Evolutionary conservation across 306 rosid species (phyloP).

Genomic region (Dicorynia guianensis): DNA sequence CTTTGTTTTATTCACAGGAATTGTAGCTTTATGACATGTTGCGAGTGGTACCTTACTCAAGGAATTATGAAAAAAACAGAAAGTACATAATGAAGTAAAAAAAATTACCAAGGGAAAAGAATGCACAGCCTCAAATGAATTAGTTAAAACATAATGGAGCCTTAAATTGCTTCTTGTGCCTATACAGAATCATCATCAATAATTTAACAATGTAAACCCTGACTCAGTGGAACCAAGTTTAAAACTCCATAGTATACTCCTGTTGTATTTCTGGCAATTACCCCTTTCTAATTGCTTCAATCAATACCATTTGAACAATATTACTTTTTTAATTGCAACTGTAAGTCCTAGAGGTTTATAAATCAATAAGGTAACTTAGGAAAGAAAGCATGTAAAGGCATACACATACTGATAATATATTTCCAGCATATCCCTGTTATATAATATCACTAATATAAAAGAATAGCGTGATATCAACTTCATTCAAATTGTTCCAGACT

Average conservation of each 20-base stretch:
- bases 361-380: not conserved
- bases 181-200: conserved; percentile 28
- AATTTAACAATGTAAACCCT: not conserved
- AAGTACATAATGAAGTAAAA: conserved; percentile 1
- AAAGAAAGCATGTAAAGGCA: not conserved
- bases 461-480: not conserved
- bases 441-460: conserved; percentile 10
- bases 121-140: not conserved
- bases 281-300: too few species aligned
- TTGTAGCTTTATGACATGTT: not conserved
- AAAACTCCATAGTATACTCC: too few species aligned
- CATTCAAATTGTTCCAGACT: not conserved
- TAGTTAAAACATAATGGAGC: too few species aligned
- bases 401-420: conserved; percentile 1
- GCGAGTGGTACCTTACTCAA: too few species aligned
- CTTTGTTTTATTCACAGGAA: not conserved
- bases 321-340: not conserved
- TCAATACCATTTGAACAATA: not conserved
- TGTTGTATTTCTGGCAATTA: too few species aligned
- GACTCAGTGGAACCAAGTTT: not conserved
- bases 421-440: not conserved
- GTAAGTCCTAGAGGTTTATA: not conserved
- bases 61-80: not conserved
- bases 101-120: not conserved
- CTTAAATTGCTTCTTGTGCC: not conserved